Base-by-base conservation (phyloP, 148 eudicot species). In the Pouteria glomerata region DNA sequence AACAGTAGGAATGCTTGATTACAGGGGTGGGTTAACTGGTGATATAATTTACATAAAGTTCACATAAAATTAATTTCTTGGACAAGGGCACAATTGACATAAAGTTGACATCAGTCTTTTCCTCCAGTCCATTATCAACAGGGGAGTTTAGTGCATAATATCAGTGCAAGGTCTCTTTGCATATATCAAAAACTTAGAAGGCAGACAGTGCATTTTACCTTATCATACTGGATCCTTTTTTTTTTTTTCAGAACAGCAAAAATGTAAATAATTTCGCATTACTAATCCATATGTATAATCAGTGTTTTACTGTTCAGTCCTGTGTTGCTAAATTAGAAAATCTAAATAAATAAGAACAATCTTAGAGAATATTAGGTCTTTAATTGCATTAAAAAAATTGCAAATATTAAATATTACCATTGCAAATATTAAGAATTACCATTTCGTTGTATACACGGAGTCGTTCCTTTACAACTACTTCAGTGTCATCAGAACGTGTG, bases 401-500 rank as follows among this genome's bases (percentile, higher is more conserved):
- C n/a, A n/a, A n/a, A n/a, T n/a, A n/a, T n/a, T n/a, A n/a, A n/a
- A n/a, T n/a, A n/a, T n/a, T n/a, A n/a, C n/a, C n/a, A n/a, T n/a
- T n/a, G n/a, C n/a, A n/a, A n/a, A n/a, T n/a, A n/a, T n/a, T n/a
- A 39, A 73, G 33, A 51, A 63, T 57, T 93, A 93, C 96, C 89
- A 82, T 69, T 73, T 90, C 94, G 76, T 88, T 81, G 78, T 93
- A 93, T n/a, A 93, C 74, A 10, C 86, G 86, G 37, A 90, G 89
- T 52, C 98, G 82, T 72, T 85, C 87, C 84, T 83, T 93, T 31
- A 93, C 90, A 30, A 90, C 87, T 73, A 81, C 89, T 82, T 90
- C 96, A 63, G 85, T 87, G 81, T 93, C 98, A 83, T 93, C 98
- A 23, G 94, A 19, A 8, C 98, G 89, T 33, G 85, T 87, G 68